Base-by-base conservation (phyloP, 805 yeast genomes). In the Limtongozyma cylindracea region DNA sequence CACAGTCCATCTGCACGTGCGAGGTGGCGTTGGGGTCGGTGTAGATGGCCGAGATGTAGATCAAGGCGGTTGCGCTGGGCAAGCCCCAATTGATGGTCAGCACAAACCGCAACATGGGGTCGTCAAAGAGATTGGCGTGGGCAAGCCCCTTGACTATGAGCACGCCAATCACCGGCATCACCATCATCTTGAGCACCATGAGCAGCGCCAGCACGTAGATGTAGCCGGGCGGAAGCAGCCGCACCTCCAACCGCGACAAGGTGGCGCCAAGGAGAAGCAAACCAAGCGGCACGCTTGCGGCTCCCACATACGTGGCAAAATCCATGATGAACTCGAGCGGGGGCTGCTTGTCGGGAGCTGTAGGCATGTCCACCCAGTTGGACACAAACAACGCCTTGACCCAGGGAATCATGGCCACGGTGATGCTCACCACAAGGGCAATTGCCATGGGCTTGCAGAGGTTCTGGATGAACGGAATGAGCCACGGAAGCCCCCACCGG, bases 201-300 rank as follows among this genome's bases (percentile, higher is more conserved):
- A 80, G 46, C 24, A 55, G 42, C 3, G 66, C 31, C 0, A 77
- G 65, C 0, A 76, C 60, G 32, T 62, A 60, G 67, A 70, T 64
- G 31, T 74, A 69, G 2, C 84, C 84, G 9, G 52, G 47, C 1
- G 82, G 77, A 32, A 80, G 45, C 4, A 48, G 35, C 5, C 47
- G 49, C 11, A 80, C 41, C 28, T 62, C 47, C 23, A 84, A 53
- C 21, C 94, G 49, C 1, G 93, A 73, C 19, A 84, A 63, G 2
- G 93, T 78, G 10, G 84, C 92, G 2, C 96, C 96, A 14, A 84
- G 43, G 26, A 84, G 37, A 20, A 77, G 39, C 27, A 84, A 48
- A 0, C 95, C 96, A 26, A 77, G 43, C 1, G 95, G 96, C 16
- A 84, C 92, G 22, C 74, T 64, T 0, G 94, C 94, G 13, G 64